A percentile compares a stretch with the other conserved stretches of the same genome.
These are phyloP conservation scores for Naganishia randhawae DNA, from an alignment of 768 basidiomycete genomes.

Conservation along the genomic window DNA sequence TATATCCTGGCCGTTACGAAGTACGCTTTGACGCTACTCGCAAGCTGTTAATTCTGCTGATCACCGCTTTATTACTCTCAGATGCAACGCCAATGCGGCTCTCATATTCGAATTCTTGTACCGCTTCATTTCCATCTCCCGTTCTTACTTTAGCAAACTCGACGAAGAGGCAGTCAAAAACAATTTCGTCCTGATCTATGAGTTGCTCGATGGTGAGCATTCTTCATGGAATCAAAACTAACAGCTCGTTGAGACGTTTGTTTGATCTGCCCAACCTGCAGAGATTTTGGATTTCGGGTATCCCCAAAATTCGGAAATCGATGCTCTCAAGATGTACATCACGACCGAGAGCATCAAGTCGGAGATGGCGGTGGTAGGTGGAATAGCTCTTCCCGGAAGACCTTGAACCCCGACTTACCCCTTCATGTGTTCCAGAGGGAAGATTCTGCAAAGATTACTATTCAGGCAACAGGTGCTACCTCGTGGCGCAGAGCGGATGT, in stretches of 20 bases:
- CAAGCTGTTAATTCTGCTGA: neutral
- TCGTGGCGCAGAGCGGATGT: constrained; percentile 94
- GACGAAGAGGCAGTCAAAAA: constrained; percentile 98
- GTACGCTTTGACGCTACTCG: constrained; percentile 54
- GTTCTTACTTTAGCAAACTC: constrained; percentile 95
- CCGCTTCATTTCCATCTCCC: constrained; percentile 87
- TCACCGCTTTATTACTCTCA: constrained; percentile 45
- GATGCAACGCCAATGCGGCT: constrained; percentile 94
- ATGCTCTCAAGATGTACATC: constrained; percentile 95
- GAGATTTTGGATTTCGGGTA: constrained; percentile 99
- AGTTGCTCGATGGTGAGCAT: constrained; percentile 83
- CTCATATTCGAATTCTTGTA: constrained; percentile 98
- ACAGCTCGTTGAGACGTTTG: neutral
- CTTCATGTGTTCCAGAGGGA: constrained; percentile 58
- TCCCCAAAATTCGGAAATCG: constrained; percentile 97
- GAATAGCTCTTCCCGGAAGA: neutral
- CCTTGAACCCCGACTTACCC: neutral
- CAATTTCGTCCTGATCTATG: constrained; percentile 97
- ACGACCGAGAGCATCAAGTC: constrained; percentile 93
- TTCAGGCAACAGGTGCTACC: constrained; percentile 92
- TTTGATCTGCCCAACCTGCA: constrained; percentile 39
- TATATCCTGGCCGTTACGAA: constrained; percentile 95
- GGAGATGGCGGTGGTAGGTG: constrained; percentile 71
- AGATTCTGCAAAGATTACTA: constrained; percentile 94
- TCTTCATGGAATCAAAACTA: too few relatives aligned